Evolutionary conservation across 495 filamentous ascomycete genomes (phyloP).

Genomic region (Hypoxylon cercidicola): DNA sequence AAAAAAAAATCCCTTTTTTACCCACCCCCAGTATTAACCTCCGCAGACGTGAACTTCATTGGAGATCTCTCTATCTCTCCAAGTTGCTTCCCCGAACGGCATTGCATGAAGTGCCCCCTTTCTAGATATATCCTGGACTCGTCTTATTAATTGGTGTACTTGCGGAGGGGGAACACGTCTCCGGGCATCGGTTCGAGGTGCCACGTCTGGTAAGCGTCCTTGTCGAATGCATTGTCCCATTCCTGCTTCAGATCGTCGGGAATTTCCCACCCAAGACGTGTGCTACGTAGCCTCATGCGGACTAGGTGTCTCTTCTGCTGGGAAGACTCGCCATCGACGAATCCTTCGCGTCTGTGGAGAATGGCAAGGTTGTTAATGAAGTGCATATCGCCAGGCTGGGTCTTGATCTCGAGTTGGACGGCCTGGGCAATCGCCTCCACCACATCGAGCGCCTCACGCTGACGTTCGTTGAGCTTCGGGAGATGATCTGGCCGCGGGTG

Average conservation of each 20-base stretch:
- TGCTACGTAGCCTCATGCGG: conserved; percentile 62
- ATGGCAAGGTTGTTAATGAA: conserved; percentile 80
- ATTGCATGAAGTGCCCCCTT: conserved; percentile 24
- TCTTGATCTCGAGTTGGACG: conserved; percentile 63
- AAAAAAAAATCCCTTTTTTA: not conserved
- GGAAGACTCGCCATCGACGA: conserved; percentile 58
- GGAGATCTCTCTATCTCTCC: conserved; percentile 1
- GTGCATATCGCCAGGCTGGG: conserved; percentile 73
- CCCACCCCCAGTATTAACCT: not conserved
- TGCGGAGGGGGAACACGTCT: conserved; percentile 60
- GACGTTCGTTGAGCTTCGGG: conserved; percentile 65
- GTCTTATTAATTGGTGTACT: conserved; percentile 56
- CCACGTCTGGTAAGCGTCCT: conserved; percentile 55
- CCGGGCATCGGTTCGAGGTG: conserved; percentile 63
- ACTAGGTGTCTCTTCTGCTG: conserved; percentile 60
- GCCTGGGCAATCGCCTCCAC: conserved; percentile 69
- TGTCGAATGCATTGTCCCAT: conserved; percentile 58
- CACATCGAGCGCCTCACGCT: conserved; percentile 70
- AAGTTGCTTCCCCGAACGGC: conserved; percentile 12
- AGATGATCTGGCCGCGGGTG: conserved; percentile 64
- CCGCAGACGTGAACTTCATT: conserved; percentile 12
- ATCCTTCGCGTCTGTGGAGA: conserved; percentile 73
- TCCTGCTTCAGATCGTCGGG: conserved; percentile 54
- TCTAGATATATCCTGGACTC: conserved; percentile 4
- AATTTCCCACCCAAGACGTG: conserved; percentile 57